Percentiles rank a stretch among this genome's conserved stretches.
Evolutionary conservation across 805 yeast species (phyloP).

Genomic region (Metschnikowia sp.): DNA sequence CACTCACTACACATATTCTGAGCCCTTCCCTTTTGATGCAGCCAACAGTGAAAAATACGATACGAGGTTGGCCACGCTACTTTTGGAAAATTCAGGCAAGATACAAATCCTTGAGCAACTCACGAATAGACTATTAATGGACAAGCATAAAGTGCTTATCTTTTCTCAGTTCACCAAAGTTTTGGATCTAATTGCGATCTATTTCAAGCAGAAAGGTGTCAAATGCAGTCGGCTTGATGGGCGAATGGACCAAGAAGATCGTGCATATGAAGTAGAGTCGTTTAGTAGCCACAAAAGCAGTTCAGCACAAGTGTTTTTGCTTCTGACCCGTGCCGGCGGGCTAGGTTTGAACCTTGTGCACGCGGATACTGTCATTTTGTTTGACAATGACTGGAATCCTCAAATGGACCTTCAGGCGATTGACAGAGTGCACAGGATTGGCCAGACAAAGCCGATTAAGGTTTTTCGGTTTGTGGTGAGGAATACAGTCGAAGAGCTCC

Average conservation of each 20-base stretch:
- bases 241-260: slow-evolving; percentile 55
- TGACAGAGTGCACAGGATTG: slow-evolving; percentile 92
- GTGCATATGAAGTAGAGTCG: slow-evolving; percentile 58
- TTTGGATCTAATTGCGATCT: slow-evolving; percentile 79
- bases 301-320: slow-evolving; percentile 52
- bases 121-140: slow-evolving; percentile 44
- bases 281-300: slow-evolving; percentile 36
- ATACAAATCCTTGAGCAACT: slow-evolving; percentile 66
- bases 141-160: slow-evolving; percentile 68
- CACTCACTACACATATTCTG: slow-evolving; percentile 80
- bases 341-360: slow-evolving; percentile 81
- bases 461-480: slow-evolving; percentile 74
- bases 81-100: slow-evolving; percentile 66
- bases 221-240: slow-evolving; percentile 73
- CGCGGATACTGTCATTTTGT: slow-evolving; percentile 86
- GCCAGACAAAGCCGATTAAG: slow-evolving; percentile 80
- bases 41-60: slow-evolving; percentile 34
- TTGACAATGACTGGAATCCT: slow-evolving; percentile 97
- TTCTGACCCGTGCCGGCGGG: slow-evolving; percentile 94
- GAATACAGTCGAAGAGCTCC: slow-evolving; percentile 79
- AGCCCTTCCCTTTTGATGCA: slow-evolving; percentile 58
- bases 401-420: slow-evolving; percentile 96
- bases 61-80: slow-evolving; percentile 24
- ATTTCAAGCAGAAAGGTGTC: slow-evolving; percentile 51
- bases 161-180: slow-evolving; percentile 84